phyloP scores from a whole-genome alignment of 2,329 filamentous ascomycete species.

The Fusarium cyanostomum region DNA sequence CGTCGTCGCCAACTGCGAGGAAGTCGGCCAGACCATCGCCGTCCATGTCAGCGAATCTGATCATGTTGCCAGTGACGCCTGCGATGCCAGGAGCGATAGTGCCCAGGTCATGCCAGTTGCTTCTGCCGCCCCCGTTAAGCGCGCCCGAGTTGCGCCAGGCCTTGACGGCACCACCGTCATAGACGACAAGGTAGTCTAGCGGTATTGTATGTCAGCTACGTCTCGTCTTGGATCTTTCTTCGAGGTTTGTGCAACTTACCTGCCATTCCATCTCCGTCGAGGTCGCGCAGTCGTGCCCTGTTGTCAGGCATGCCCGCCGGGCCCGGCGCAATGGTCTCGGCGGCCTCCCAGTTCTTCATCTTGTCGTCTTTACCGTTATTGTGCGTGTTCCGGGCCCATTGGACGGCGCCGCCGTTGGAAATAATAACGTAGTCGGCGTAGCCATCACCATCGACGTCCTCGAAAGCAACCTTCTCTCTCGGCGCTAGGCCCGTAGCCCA shows the following conservation, averaged over 20 bases:
- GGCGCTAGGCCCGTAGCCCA: slow-evolving; percentile 19
- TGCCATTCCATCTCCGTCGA: slow-evolving; percentile 5
- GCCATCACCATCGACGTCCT: slow-evolving; percentile 27
- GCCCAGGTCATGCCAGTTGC: slow-evolving; percentile 15
- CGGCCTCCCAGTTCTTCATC: slow-evolving; percentile 23
- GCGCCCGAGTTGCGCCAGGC: slow-evolving; percentile 27
- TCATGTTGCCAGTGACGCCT: slow-evolving; percentile 15
- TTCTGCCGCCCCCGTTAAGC: not conserved
- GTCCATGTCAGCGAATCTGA: slow-evolving; percentile 32
- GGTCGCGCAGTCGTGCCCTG: not conserved
- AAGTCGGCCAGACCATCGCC: slow-evolving; percentile 28
- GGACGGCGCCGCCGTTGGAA: slow-evolving; percentile 1
- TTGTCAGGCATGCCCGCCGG: not conserved
- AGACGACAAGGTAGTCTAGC: slow-evolving; percentile 33
- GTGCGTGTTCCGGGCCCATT: not conserved
- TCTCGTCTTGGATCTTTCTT: too few species aligned
- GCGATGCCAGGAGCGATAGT: slow-evolving; percentile 15
- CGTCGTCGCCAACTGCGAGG: slow-evolving; percentile 20
- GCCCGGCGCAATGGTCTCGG: not conserved
- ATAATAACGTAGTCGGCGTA: slow-evolving; percentile 27
- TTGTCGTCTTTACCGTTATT: slow-evolving; percentile 13
- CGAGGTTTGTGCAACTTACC: too few species aligned
- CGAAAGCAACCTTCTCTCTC: slow-evolving; percentile 9
- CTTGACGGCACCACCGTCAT: slow-evolving; percentile 31
- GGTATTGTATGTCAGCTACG: too few species aligned